A percentile compares a stretch with the other conserved stretches of the same genome.
phyloP scores from a whole-genome alignment of 2,329 filamentous ascomycete genomes.

The Magnaporthales sp. region DNA sequence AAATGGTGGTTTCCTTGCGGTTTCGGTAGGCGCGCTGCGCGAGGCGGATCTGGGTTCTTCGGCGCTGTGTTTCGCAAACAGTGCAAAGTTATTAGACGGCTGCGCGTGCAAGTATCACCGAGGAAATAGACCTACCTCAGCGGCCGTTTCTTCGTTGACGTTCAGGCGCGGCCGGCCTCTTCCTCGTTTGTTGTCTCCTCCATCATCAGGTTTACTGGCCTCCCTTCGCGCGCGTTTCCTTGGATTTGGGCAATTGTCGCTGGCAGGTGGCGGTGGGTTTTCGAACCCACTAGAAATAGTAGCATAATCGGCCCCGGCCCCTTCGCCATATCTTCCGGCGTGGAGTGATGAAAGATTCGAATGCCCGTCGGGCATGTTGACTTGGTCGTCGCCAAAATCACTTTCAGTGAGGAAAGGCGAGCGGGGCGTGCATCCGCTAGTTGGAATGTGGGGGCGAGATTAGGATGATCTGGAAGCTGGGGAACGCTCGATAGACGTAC shows the following conservation, averaged over 20 bases:
- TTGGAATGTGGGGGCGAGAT: not conserved
- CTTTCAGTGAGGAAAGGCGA: not conserved
- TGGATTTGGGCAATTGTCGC: slow-evolving; percentile 12
- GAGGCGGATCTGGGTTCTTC: slow-evolving; percentile 78
- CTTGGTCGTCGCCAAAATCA: not conserved
- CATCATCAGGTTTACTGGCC: slow-evolving; percentile 15
- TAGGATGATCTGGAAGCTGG: not conserved
- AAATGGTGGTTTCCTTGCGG: slow-evolving; percentile 76
- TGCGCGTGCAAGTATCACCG: not conserved
- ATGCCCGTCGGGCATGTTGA: slow-evolving; percentile 18
- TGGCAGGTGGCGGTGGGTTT: not conserved
- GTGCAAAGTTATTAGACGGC: not conserved
- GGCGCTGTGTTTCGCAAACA: slow-evolving; percentile 42
- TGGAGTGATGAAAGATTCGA: slow-evolving; percentile 34
- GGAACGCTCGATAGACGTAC: not conserved
- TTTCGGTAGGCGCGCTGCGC: slow-evolving; percentile 80
- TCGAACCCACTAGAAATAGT: not conserved
- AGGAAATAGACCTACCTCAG: slow-evolving; percentile 54
- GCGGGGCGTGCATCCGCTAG: not conserved
- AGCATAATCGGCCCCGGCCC: slow-evolving; percentile 10
- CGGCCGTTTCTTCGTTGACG: slow-evolving; percentile 67
- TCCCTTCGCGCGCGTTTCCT: slow-evolving; percentile 9
- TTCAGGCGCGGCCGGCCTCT: slow-evolving; percentile 69
- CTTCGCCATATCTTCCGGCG: slow-evolving; percentile 36
- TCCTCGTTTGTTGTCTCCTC: slow-evolving; percentile 44